Evolutionary conservation across 345 rosid species (phyloP).

Genomic region (Brassica incana): DNA sequence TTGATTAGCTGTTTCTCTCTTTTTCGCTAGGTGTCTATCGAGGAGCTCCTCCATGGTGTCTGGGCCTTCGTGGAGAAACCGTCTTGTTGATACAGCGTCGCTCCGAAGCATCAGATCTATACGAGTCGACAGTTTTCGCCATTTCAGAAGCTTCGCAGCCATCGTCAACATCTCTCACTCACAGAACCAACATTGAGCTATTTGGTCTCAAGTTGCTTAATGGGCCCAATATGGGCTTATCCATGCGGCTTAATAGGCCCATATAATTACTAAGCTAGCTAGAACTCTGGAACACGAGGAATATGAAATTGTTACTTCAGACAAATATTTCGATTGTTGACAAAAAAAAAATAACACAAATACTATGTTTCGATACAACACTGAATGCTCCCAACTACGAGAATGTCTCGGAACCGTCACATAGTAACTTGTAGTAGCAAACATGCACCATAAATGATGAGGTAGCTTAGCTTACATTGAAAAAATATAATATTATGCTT

Average conservation of each 20-base stretch:
- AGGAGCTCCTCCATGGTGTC: slow-evolving; percentile 80
- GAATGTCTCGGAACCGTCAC: not conserved
- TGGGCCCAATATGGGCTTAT: slow-evolving; percentile 7
- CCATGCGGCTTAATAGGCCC: not conserved
- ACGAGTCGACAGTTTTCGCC: slow-evolving; percentile 39
- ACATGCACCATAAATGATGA: not conserved
- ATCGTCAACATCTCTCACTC: slow-evolving; percentile 27
- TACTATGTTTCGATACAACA: too few species aligned
- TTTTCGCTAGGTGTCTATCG: slow-evolving; percentile 72
- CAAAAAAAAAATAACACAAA: too few species aligned
- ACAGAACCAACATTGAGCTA: not conserved
- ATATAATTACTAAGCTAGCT: not conserved
- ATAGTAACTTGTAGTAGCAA: not conserved
- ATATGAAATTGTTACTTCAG: too few species aligned
- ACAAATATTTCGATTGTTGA: not conserved
- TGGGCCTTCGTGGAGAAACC: slow-evolving; percentile 68
- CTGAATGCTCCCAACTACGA: not conserved
- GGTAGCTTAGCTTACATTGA: too few species aligned
- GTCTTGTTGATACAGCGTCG: not conserved
- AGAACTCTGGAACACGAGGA: not conserved
- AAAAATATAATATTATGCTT: too few species aligned
- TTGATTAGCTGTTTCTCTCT: slow-evolving; percentile 50
- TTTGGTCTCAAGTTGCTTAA: not conserved
- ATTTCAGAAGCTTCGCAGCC: slow-evolving; percentile 50
- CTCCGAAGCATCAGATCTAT: not conserved